These are phyloP conservation scores for Pseudogymnoascus sp. DNA, from an alignment of 2,329 filamentous ascomycete species.

Conservation along the genomic window DNA sequence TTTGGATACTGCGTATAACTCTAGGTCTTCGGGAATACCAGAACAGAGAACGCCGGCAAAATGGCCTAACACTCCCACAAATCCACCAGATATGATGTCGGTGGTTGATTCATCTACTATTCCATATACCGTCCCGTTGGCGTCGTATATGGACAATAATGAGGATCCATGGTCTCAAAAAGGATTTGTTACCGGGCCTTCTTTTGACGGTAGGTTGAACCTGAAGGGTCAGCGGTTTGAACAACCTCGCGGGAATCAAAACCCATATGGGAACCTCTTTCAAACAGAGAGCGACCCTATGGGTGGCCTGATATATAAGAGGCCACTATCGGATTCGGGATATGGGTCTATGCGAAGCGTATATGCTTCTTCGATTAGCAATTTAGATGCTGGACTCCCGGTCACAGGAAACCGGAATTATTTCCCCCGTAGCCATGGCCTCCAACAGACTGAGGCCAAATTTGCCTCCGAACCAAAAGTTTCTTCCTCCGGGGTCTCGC, in stretches of 20 bases:
- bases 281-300: not conserved
- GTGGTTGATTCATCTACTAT: conserved; percentile 4
- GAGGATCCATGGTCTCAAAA: not conserved
- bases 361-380: conserved; percentile 26
- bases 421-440: conserved; percentile 20
- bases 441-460: conserved; percentile 15
- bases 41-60: not conserved
- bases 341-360: conserved; percentile 28
- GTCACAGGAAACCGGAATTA: conserved; percentile 26
- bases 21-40: not conserved
- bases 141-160: not conserved
- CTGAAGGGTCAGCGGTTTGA: not conserved
- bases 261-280: not conserved
- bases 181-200: not conserved
- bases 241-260: not conserved
- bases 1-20: not conserved
- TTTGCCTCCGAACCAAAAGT: conserved; percentile 5
- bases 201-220: not conserved
- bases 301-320: conserved; percentile 21
- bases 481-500: conserved; percentile 14
- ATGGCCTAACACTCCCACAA: not conserved
- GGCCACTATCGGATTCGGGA: conserved; percentile 29
- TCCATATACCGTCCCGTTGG: not conserved
- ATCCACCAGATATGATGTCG: not conserved
- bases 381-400: conserved; percentile 23